phyloP scores from a whole-genome alignment of 2,329 filamentous ascomycete species.

The Alternaria dauci region DNA sequence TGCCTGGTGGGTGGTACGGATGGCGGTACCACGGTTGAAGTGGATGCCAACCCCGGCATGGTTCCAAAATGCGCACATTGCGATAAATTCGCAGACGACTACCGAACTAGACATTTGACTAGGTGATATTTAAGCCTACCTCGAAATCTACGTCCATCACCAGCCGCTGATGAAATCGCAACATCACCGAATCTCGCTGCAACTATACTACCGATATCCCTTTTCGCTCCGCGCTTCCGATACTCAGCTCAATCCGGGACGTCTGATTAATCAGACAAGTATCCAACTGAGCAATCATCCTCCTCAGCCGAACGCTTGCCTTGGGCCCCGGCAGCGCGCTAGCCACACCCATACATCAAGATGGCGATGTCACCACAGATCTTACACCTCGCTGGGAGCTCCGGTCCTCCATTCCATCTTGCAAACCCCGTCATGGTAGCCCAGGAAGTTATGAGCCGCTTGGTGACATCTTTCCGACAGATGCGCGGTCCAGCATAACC shows the following conservation, averaged over 20 bases:
- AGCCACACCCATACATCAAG: background rate
- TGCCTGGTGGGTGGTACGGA: too few relatives aligned
- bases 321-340: too few relatives aligned
- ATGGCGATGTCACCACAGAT: background rate
- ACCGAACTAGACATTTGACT: background rate
- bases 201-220: too few relatives aligned
- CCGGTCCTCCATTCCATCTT: background rate
- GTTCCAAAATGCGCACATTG: background rate
- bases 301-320: background rate
- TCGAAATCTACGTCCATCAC: too few relatives aligned
- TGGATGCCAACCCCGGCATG: background rate
- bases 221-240: too few relatives aligned
- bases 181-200: too few relatives aligned
- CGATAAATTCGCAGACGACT: background rate
- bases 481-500: slow-evolving; percentile 5
- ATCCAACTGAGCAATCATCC: background rate
- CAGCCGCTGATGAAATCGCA: too few relatives aligned
- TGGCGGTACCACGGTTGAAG: background rate
- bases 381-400: background rate
- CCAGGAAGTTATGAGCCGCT: background rate
- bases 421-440: background rate
- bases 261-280: too few relatives aligned
- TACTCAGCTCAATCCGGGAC: too few relatives aligned
- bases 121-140: background rate
- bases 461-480: slow-evolving; percentile 12